A percentile compares a stretch with the other conserved stretches of the same genome.
Conservation (phyloP, 495 filamentous ascomycete species). For the Aspergillus carlsbadensis region DNA sequence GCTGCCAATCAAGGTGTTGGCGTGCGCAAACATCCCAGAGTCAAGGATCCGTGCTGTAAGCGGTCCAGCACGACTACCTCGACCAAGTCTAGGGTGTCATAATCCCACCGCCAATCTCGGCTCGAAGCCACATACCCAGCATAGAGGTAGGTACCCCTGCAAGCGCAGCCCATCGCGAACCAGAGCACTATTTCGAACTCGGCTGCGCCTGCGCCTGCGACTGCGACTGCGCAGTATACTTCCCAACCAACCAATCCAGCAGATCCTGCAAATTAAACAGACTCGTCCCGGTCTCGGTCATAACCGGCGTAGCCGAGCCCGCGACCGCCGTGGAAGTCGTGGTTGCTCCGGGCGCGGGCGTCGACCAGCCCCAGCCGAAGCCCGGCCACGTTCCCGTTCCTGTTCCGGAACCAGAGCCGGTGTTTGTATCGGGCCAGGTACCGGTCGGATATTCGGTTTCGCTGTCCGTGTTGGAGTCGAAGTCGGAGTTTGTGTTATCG, state of each 20-base stretch:
- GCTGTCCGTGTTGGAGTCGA: neutral
- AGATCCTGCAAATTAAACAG: conserved; percentile 5
- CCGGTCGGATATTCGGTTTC: neutral
- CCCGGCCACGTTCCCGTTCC: neutral
- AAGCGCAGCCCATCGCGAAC: too few relatives aligned
- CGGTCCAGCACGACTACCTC: too few relatives aligned
- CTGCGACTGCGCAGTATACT: conserved; percentile 2
- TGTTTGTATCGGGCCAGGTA: neutral
- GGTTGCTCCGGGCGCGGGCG: neutral
- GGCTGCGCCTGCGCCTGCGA: too few relatives aligned
- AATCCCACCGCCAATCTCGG: too few relatives aligned
- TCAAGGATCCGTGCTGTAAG: too few relatives aligned
- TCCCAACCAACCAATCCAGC: conserved; percentile 3
- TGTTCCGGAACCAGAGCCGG: neutral
- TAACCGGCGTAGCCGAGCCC: neutral
- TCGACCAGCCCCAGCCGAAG: neutral
- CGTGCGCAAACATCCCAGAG: too few relatives aligned
- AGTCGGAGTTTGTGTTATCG: neutral
- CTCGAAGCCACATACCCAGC: too few relatives aligned
- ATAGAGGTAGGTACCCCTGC: too few relatives aligned
- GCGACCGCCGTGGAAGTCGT: neutral
- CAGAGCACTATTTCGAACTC: too few relatives aligned
- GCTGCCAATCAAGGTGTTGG: too few relatives aligned
- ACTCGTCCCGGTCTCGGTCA: neutral
- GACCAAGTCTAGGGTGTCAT: too few relatives aligned